These are phyloP conservation scores for Syzygium oleosum DNA, from an alignment of 345 rosid species.

Conservation along the genomic window DNA sequence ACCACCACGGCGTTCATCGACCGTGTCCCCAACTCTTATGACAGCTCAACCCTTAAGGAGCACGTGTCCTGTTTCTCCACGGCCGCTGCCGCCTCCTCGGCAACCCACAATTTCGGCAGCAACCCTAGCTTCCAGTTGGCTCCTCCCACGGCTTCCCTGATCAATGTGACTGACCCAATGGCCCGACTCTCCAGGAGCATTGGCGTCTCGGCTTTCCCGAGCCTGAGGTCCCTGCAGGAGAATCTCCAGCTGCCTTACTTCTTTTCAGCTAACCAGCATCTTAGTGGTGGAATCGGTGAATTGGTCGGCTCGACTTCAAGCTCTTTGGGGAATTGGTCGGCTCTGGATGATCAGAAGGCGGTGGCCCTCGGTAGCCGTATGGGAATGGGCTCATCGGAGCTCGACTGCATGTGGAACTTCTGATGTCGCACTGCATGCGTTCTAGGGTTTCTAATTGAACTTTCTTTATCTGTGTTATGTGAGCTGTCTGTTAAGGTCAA, in stretches of 20 bases:
- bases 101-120: constrained; percentile 11
- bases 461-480: not conserved
- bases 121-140: constrained; percentile 18
- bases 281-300: constrained; percentile 1
- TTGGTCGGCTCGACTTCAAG: not conserved
- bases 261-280: constrained; percentile 10
- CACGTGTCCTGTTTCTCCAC: constrained; percentile 99
- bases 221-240: constrained; percentile 73
- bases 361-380: not conserved
- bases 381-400: constrained; percentile 41
- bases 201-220: constrained; percentile 40
- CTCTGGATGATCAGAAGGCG: constrained; percentile 11
- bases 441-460: not conserved
- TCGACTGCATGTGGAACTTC: constrained; percentile 72
- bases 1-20: constrained; percentile 13
- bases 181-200: not conserved
- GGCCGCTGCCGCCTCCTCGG: constrained; percentile 40
- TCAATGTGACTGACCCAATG: not conserved
- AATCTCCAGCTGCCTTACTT: constrained; percentile 63
- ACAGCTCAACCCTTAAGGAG: constrained; percentile 43
- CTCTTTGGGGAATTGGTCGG: constrained; percentile 22
- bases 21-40: constrained; percentile 47
- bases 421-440: not conserved
- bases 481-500: not conserved
- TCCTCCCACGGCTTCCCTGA: constrained; percentile 14